These are phyloP conservation scores for Diaporthe caulivora DNA, from an alignment of 2,329 filamentous ascomycete species.

Conservation along the genomic window DNA sequence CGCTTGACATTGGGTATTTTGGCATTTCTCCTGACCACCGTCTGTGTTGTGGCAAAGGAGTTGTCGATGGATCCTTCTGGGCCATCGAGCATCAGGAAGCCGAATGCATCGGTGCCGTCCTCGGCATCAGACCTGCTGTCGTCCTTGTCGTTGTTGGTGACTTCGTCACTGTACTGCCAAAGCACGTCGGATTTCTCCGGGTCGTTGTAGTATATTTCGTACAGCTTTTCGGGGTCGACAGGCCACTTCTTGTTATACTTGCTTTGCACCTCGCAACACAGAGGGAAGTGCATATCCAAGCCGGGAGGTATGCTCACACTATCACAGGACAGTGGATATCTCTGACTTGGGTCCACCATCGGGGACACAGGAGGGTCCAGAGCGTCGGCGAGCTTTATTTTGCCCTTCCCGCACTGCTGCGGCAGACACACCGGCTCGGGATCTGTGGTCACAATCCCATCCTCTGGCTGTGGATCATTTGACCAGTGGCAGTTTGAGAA, in stretches of 20 bases:
- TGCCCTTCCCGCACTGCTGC: neutral
- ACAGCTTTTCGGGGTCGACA: constrained; percentile 39
- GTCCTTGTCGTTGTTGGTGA: constrained; percentile 43
- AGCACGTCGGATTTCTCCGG: constrained; percentile 41
- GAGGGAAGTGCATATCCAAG: constrained; percentile 1
- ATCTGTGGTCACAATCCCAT: neutral
- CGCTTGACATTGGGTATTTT: neutral
- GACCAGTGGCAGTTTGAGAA: neutral
- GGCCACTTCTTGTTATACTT: constrained; percentile 43
- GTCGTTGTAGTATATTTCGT: neutral
- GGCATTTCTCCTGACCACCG: constrained; percentile 35
- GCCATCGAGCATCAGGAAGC: constrained; percentile 49
- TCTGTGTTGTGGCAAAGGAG: constrained; percentile 43
- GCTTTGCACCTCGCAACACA: constrained; percentile 40
- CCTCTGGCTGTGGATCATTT: neutral
- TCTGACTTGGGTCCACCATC: neutral
- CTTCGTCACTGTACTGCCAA: constrained; percentile 42
- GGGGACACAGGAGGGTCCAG: neutral
- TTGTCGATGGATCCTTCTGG: constrained; percentile 45
- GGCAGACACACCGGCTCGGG: neutral
- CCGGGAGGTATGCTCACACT: neutral
- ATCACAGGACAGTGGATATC: neutral
- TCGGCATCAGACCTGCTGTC: neutral
- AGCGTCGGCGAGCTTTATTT: neutral
- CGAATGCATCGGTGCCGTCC: constrained; percentile 46